Conservation (phyloP, 495 filamentous ascomycete genomes). For the Hyaloscypha hepaticicola region DNA sequence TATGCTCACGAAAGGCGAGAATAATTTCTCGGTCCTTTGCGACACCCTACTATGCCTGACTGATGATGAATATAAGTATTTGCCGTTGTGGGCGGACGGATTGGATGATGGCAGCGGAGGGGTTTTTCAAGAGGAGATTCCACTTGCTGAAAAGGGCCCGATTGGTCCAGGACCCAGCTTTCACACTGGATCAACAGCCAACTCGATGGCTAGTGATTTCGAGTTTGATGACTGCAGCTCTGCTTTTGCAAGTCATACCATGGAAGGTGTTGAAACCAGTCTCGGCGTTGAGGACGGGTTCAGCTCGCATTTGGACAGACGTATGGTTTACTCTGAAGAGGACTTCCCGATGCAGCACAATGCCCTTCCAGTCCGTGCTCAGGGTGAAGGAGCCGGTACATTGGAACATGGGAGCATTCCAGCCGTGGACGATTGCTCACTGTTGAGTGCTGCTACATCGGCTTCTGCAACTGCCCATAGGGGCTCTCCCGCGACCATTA, state of each 20-base stretch:
- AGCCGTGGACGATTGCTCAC: no score
- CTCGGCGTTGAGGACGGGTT: slow-evolving; percentile 33
- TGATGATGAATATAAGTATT: slow-evolving; percentile 50
- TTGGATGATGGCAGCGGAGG: slow-evolving; percentile 54
- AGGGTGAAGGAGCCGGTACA: background rate
- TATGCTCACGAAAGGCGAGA: slow-evolving; percentile 2
- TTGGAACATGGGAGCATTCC: no score
- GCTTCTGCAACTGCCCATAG: no score
- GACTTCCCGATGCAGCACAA: background rate
- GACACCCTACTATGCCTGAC: slow-evolving; percentile 48
- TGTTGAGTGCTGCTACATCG: no score
- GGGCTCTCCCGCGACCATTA: background rate
- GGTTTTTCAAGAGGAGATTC: slow-evolving; percentile 47
- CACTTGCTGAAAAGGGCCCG: slow-evolving; percentile 38
- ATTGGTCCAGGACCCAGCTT: slow-evolving; percentile 41
- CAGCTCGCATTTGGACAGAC: slow-evolving; percentile 27
- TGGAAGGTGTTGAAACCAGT: slow-evolving; percentile 15
- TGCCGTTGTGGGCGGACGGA: slow-evolving; percentile 57
- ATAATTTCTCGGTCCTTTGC: slow-evolving; percentile 30
- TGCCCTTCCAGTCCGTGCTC: no score
- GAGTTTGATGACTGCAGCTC: slow-evolving; percentile 12
- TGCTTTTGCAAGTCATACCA: background rate
- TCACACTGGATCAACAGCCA: slow-evolving; percentile 36
- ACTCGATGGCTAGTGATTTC: slow-evolving; percentile 25
- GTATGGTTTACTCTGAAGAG: slow-evolving; percentile 27